These are phyloP conservation scores for Pseudozyma tsukubaensis DNA, from an alignment of 1,284 basidiomycete genomes.

Conservation along the genomic window DNA sequence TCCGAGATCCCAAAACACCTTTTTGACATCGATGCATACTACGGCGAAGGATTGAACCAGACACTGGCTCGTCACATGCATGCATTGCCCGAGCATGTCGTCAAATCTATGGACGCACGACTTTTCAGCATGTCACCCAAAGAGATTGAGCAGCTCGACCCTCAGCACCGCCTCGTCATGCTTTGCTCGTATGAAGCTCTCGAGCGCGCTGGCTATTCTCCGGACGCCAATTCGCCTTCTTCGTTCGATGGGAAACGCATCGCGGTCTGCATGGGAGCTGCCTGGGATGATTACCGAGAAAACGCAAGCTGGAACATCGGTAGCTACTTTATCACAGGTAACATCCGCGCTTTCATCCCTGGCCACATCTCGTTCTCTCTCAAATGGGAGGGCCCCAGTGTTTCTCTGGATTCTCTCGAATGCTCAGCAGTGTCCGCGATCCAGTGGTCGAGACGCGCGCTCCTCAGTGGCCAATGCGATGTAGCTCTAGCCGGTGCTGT, in stretches of 20 bases:
- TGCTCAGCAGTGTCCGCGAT: slow-evolving; percentile 40
- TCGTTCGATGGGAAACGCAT: slow-evolving; percentile 47
- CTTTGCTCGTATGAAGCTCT: slow-evolving; percentile 51
- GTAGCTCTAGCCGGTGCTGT: slow-evolving; percentile 48
- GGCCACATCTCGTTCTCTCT: slow-evolving; percentile 43
- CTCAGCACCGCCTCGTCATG: slow-evolving; percentile 49
- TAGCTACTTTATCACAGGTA: slow-evolving; percentile 57
- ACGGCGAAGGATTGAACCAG: slow-evolving; percentile 39
- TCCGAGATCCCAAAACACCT: slow-evolving; percentile 44
- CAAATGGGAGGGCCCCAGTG: slow-evolving; percentile 46
- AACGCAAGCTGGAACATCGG: slow-evolving; percentile 50
- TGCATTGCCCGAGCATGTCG: slow-evolving; percentile 33
- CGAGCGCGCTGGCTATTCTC: slow-evolving; percentile 46
- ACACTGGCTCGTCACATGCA: slow-evolving; percentile 48
- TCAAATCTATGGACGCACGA: slow-evolving; percentile 47
- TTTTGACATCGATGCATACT: slow-evolving; percentile 51
- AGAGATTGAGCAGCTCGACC: slow-evolving; percentile 57
- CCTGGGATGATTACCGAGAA: slow-evolving; percentile 57
- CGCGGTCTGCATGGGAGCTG: slow-evolving; percentile 42
- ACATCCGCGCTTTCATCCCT: slow-evolving; percentile 55
- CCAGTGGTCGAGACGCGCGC: slow-evolving; percentile 42
- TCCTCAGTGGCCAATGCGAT: slow-evolving; percentile 50
- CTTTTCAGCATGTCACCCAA: slow-evolving; percentile 55
- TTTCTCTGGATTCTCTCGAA: slow-evolving; percentile 47
- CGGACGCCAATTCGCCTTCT: slow-evolving; percentile 38